Evolutionary conservation across 495 filamentous ascomycete species (phyloP), one percentile per base, ranked within the genome.

Genomic region (Lasiosphaeria miniovina): DNA sequence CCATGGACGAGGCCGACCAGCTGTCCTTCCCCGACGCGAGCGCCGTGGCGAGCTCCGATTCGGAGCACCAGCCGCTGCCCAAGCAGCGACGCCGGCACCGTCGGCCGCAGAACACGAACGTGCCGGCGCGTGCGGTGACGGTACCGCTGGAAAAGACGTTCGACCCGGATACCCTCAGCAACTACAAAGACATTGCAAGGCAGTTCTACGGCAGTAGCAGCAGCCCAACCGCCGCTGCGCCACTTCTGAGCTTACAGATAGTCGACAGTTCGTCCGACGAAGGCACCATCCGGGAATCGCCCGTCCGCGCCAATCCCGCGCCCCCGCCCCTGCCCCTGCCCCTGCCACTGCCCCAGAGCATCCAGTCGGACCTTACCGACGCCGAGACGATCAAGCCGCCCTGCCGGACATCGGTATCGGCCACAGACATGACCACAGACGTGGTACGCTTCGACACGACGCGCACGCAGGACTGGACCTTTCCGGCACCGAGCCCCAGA

Each of bases 71-170:
- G 2, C 17, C 32, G 3, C 49, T 52, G 35, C 50, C 51, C n/a
- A 36, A 24, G 4, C 50, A 31, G 33, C 40, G 17, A 5, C 31
- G 51, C 32, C 38, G 55, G 12, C 50, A 35, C 4, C 55, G 55
- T n/a, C 40, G n/a, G 15, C 61, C 54, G 11, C 55, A 49, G 38
- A 57, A 61, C 41, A 57, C 57, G 36, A 54, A 54, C 11, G 17
- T 52, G 24, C 40, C 51, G 45, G 43, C 11, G 24, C 40, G 58
- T 36, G 43, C 11, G 5, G 12, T n/a, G 4, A 62, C 49, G 31
- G 41, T 38, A 0, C 61, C 61, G 4, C 45, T 62, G n/a, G 61
- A 62, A 38, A 62, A 55, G 40, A 56, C 52, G 11, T 62, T 62
- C 48, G 61, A 62, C 36, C 61, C 50, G 34, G 59, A 62, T 51